Conservation (phyloP, 2,329 filamentous ascomycete genomes). For the Hyphodiscus sp. region DNA sequence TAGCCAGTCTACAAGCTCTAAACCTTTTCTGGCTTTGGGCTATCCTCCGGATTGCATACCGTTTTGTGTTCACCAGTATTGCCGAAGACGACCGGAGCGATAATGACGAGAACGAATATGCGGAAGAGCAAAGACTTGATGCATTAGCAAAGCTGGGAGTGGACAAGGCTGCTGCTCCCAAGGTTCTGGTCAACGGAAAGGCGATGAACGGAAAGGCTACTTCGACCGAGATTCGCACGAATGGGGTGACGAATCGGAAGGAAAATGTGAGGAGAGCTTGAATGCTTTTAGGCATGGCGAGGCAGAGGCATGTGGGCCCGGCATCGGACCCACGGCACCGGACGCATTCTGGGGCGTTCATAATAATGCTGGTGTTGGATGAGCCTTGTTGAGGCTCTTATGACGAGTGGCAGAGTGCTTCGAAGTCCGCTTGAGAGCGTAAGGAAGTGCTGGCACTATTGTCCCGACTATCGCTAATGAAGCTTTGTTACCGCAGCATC, state of each 20-base stretch:
- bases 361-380: background rate
- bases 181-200: conserved; percentile 10
- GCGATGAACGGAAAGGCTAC: conserved; percentile 8
- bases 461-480: conserved; percentile 1
- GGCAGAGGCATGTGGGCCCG: background rate
- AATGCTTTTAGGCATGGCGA: background rate
- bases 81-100: conserved; percentile 67
- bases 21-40: conserved; percentile 79
- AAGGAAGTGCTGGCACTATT: conserved; percentile 8
- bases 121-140: conserved; percentile 13
- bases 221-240: conserved; percentile 2
- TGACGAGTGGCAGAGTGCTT: background rate
- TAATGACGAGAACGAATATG: conserved; percentile 44
- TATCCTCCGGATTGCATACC: conserved; percentile 67
- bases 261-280: background rate
- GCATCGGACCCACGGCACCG: background rate
- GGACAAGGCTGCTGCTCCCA: conserved; percentile 1
- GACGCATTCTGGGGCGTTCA: background rate
- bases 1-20: conserved; percentile 62
- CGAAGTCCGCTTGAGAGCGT: background rate
- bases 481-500: background rate
- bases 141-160: background rate
- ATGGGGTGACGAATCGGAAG: conserved; percentile 13
- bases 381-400: background rate
- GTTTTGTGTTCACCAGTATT: conserved; percentile 55